phyloP scores from a whole-genome alignment of 2,329 filamentous ascomycete genomes.

The Aspergillus fumigatiaffinis region DNA sequence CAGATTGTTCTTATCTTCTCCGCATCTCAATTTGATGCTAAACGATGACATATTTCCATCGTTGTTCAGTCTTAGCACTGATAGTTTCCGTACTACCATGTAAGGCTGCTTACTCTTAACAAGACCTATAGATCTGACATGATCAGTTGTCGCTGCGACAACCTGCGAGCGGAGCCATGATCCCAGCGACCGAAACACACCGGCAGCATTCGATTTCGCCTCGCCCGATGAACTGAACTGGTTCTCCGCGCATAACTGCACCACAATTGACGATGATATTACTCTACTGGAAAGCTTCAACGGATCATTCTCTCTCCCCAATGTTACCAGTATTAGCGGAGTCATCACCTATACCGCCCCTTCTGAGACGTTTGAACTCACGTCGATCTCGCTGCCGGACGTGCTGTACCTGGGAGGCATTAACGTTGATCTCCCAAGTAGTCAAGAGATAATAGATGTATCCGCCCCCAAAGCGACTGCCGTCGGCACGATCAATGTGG shows the following conservation, averaged over 20 bases:
- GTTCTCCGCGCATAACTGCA: not conserved
- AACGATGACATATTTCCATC: not conserved
- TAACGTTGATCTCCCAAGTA: not conserved
- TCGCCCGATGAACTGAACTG: not conserved
- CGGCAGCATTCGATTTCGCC: not conserved
- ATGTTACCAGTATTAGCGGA: not conserved
- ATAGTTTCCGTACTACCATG: not conserved
- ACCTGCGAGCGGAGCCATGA: not conserved
- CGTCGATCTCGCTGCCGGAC: not conserved
- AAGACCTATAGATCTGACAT: not conserved
- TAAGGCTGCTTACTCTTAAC: not conserved
- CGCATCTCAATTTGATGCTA: not conserved
- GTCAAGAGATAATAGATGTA: not conserved
- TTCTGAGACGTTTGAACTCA: not conserved
- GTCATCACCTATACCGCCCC: not conserved
- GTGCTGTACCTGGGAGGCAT: not conserved
- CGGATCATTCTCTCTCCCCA: not conserved
- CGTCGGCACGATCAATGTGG: not conserved
- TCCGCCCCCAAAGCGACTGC: not conserved
- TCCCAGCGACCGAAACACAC: not conserved
- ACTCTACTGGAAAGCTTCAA: not conserved
- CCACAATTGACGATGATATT: not conserved
- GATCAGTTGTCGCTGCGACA: not conserved
- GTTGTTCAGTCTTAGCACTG: not conserved
- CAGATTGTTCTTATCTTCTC: not conserved